Evolutionary conservation across 495 filamentous ascomycete species (phyloP).

Genomic region (Lasiosphaeria miniovina): DNA sequence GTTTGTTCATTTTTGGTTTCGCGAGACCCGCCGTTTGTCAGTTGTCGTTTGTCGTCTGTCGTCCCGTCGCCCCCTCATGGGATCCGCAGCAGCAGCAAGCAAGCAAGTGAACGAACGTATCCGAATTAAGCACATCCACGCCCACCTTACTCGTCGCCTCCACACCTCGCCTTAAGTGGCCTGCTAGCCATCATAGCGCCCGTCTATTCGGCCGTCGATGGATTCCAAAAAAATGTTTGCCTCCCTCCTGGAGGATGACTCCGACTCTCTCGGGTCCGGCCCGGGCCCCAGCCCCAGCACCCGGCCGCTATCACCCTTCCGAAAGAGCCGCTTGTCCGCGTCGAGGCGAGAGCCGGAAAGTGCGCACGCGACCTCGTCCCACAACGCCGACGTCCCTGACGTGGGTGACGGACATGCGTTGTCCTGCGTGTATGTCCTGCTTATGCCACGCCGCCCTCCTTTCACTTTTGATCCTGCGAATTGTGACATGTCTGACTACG

Average conservation of each 20-base stretch:
- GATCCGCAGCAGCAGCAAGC: neutral
- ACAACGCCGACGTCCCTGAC: slow-evolving; percentile 6
- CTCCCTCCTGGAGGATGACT: slow-evolving; percentile 34
- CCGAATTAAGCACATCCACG: neutral
- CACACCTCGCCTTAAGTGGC: neutral
- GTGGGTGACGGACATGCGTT: slow-evolving; percentile 12
- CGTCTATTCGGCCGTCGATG: slow-evolving; percentile 18
- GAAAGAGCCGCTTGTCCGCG: slow-evolving; percentile 2
- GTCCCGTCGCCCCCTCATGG: too few relatives aligned
- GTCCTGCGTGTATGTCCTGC: slow-evolving; percentile 34
- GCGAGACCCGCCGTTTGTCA: too few relatives aligned
- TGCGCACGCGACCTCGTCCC: slow-evolving; percentile 11
- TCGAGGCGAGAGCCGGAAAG: slow-evolving; percentile 6
- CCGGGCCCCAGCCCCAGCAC: slow-evolving; percentile 3
- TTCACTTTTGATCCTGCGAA: neutral
- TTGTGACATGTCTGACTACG: slow-evolving; percentile 25
- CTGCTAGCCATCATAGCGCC: neutral
- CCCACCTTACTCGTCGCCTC: neutral
- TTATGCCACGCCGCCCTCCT: neutral
- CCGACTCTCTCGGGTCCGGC: slow-evolving; percentile 19
- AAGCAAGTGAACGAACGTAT: neutral
- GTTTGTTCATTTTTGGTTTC: slow-evolving; percentile 6
- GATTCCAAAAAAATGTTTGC: slow-evolving; percentile 29
- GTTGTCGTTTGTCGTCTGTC: too few relatives aligned
- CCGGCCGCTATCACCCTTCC: slow-evolving; percentile 18